These are phyloP conservation scores for Sicyos baderoa DNA, from an alignment of 306 rosid genomes.

Conservation along the genomic window DNA sequence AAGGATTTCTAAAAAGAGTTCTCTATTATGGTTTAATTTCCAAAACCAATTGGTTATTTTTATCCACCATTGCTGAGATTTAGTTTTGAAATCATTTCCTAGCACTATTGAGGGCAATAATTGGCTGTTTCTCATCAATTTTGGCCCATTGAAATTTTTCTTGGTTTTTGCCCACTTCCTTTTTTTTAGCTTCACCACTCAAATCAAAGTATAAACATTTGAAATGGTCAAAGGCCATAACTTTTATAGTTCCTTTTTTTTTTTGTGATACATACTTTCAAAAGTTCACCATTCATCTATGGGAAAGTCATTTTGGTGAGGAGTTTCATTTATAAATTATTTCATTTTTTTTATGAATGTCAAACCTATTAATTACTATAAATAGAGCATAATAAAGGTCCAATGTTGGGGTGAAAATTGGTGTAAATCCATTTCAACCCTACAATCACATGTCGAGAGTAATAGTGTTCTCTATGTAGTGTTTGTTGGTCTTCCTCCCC, in stretches of 20 bases:
- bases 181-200: constrained; percentile 16
- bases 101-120: constrained; percentile 8
- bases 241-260: not conserved
- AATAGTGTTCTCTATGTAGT: too few species aligned
- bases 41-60: constrained; percentile 10
- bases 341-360: too few species aligned
- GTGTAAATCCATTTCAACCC: too few species aligned
- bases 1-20: constrained; percentile 21
- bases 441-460: too few species aligned
- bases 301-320: not conserved
- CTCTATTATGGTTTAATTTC: constrained; percentile 1
- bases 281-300: constrained; percentile 3
- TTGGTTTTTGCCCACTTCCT: not conserved
- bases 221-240: constrained; percentile 7
- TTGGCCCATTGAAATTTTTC: constrained; percentile 7
- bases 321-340: not conserved
- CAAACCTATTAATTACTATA: too few species aligned
- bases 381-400: too few species aligned
- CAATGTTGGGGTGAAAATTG: too few species aligned
- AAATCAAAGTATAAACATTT: not conserved
- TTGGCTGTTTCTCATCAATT: not conserved
- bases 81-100: not conserved
- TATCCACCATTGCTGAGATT: constrained; percentile 10
- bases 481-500: too few species aligned
- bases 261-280: too few species aligned